Evolutionary conservation across 164 flowering plant species (phyloP).

Genomic region (Umbilicus rupestris): DNA sequence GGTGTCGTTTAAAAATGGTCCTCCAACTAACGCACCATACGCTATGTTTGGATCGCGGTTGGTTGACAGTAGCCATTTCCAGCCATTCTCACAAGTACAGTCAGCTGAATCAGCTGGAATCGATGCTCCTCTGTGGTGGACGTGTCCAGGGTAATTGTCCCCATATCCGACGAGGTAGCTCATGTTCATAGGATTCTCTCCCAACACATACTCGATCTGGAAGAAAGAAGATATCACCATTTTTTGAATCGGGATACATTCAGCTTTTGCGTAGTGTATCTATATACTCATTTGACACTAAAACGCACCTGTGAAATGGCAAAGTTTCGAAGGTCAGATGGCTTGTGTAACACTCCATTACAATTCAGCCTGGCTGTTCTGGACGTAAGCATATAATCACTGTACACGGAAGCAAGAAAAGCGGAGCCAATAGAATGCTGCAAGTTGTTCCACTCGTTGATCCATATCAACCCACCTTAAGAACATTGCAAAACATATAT

Average conservation of each 20-base stretch:
- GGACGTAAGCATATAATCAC: slow-evolving; percentile 91
- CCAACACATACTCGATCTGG: slow-evolving; percentile 84
- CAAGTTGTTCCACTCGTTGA: slow-evolving; percentile 77
- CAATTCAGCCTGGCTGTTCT: slow-evolving; percentile 44
- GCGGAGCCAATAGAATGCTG: slow-evolving; percentile 94
- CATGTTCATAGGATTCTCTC: slow-evolving; percentile 69
- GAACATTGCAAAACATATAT: not conserved
- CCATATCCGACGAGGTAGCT: slow-evolving; percentile 94
- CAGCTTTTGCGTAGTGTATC: not conserved
- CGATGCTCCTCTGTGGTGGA: slow-evolving; percentile 96
- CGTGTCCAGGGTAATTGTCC: slow-evolving; percentile 57
- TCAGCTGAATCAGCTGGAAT: slow-evolving; percentile 60
- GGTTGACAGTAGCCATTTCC: slow-evolving; percentile 47
- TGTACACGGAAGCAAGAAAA: slow-evolving; percentile 70
- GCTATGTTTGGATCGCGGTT: slow-evolving; percentile 84
- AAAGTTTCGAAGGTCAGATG: slow-evolving; percentile 74
- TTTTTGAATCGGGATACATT: not conserved
- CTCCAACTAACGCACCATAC: slow-evolving; percentile 80
- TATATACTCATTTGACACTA: no score
- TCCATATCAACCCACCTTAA: slow-evolving; percentile 88
- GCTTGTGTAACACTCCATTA: slow-evolving; percentile 35
- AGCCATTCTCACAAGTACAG: slow-evolving; percentile 56
- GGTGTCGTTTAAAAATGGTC: slow-evolving; percentile 72
- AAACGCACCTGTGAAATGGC: slow-evolving; percentile 76
- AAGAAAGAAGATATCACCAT: not conserved